Conservation (phyloP, 192 early-diverging fungal species). For the Fimicolochytrium jonesii region DNA sequence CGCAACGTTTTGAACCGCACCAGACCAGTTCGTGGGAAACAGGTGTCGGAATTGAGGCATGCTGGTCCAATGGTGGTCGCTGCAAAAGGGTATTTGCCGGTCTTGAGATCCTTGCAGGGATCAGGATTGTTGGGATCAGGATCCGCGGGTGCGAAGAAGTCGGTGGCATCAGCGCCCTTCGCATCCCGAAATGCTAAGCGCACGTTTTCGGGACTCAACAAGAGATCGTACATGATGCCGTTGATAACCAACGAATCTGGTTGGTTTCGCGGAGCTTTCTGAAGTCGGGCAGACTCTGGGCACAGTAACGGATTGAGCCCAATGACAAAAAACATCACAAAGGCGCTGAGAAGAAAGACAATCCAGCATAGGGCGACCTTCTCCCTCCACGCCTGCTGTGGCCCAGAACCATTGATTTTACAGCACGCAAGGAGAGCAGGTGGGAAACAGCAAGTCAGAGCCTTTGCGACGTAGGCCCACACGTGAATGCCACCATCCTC, state of each 20-base stretch:
- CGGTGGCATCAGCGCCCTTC: constrained; percentile 12
- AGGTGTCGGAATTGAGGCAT: constrained; percentile 7
- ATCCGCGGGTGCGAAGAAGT: constrained; percentile 7
- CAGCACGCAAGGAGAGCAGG: constrained; percentile 8
- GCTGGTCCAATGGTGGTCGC: not conserved
- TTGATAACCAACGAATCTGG: constrained; percentile 4
- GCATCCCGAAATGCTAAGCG: not conserved
- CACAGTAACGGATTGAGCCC: constrained; percentile 32
- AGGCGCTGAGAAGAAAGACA: constrained; percentile 15
- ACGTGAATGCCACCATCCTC: not conserved
- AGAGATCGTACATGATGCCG: constrained; percentile 13
- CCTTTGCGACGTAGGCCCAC: constrained; percentile 33
- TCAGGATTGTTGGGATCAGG: too few relatives aligned
- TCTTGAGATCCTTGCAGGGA: not conserved
- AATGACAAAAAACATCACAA: constrained; percentile 36
- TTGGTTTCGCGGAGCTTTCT: not conserved
- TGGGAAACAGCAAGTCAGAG: constrained; percentile 41
- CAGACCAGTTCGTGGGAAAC: not conserved
- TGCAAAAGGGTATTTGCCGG: constrained; percentile 20
- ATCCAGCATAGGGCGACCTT: constrained; percentile 45
- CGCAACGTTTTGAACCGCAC: constrained; percentile 27
- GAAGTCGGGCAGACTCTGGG: not conserved
- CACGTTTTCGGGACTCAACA: not conserved
- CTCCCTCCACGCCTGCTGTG: constrained; percentile 54
- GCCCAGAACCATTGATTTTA: constrained; percentile 27